phyloP scores from a whole-genome alignment of 257 asterid species.

The Sherardia arvensis region DNA sequence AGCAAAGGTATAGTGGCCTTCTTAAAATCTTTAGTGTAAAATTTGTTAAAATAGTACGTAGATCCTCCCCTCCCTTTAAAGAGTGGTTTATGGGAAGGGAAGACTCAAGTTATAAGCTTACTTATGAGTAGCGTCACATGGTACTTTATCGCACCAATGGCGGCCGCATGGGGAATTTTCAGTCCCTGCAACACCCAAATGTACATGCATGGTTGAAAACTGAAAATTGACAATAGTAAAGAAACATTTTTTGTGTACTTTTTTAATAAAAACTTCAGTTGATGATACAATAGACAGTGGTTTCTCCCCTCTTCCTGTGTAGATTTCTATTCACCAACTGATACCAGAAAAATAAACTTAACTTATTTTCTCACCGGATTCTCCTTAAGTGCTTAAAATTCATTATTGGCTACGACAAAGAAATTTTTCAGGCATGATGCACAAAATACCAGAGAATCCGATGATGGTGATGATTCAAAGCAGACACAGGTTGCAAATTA shows the following conservation, averaged over 20 bases:
- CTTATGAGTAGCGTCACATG: conserved; percentile 68
- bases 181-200: conserved; percentile 82
- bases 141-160: conserved; percentile 49
- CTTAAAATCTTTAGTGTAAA: neutral
- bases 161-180: conserved; percentile 47
- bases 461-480: too few species aligned
- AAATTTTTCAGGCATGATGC: neutral
- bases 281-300: neutral
- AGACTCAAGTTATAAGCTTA: conserved; percentile 64
- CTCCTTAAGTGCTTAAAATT: neutral
- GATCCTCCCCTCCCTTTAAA: conserved; percentile 19
- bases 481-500: too few species aligned
- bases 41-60: neutral
- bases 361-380: neutral
- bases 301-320: neutral
- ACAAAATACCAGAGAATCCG: neutral
- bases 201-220: conserved; percentile 56
- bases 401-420: neutral
- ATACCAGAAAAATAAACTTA: neutral
- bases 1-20: neutral
- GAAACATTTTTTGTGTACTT: neutral
- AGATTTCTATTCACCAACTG: neutral
- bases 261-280: neutral
- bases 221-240: conserved; percentile 22
- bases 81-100: conserved; percentile 21